Conservation (phyloP, 352 stramenopile genomes). For the Globisporangium canariense region DNA sequence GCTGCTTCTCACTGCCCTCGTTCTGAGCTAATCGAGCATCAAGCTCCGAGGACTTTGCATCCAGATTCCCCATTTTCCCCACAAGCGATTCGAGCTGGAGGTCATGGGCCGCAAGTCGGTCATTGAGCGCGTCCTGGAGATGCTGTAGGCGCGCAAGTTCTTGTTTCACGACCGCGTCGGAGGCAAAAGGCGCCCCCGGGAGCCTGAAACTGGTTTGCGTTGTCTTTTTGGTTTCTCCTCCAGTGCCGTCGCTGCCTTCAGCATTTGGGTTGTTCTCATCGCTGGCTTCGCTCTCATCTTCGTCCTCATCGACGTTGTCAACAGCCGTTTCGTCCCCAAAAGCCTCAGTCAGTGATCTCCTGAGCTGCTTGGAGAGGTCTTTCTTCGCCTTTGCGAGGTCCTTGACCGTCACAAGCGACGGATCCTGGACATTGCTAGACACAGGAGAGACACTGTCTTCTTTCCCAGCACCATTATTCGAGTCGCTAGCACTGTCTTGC, state of each 20-base stretch:
- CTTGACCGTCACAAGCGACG: constrained; percentile 41
- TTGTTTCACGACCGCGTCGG: constrained; percentile 35
- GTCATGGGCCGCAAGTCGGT: constrained; percentile 35
- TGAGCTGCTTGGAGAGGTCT: constrained; percentile 42
- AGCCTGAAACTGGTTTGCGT: constrained; percentile 13
- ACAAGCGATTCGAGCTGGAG: constrained; percentile 33
- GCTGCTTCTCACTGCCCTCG: not conserved
- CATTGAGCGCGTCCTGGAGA: constrained; percentile 33
- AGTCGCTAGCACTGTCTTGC: constrained; percentile 9
- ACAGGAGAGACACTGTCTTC: not conserved
- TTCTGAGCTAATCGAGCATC: not conserved
- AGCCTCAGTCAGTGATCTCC: constrained; percentile 36
- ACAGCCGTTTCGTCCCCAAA: constrained; percentile 34
- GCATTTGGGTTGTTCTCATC: not conserved
- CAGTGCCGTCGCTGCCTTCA: not conserved
- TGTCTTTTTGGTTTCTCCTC: not conserved
- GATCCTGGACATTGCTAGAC: constrained; percentile 12
- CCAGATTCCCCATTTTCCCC: constrained; percentile 28
- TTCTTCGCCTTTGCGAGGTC: constrained; percentile 46
- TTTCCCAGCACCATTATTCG: not conserved
- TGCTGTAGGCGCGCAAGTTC: constrained; percentile 41
- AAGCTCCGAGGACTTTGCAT: constrained; percentile 20
- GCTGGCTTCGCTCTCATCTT: constrained; percentile 10
- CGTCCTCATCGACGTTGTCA: constrained; percentile 22
- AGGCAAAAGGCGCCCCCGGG: constrained; percentile 34